Evolutionary conservation across 805 yeast genomes (phyloP).

Genomic region (Zygoascus tannicola): DNA sequence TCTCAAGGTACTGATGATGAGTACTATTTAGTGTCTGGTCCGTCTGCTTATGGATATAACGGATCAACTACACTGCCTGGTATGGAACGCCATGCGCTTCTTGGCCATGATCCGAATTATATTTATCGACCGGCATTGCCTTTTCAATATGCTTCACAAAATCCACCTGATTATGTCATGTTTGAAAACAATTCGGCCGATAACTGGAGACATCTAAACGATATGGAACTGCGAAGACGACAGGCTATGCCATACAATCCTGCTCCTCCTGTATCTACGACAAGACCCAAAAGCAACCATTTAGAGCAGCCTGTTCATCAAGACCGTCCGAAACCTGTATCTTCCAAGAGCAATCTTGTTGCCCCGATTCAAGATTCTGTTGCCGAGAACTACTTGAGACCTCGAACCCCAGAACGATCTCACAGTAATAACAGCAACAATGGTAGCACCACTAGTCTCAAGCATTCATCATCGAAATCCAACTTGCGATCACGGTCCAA

Average conservation of each 20-base stretch:
- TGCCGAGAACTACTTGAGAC: neutral
- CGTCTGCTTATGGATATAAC: neutral
- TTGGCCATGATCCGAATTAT: neutral
- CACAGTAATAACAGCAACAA: neutral
- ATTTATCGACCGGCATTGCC: neutral
- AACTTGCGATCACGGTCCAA: neutral
- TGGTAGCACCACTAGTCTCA: neutral
- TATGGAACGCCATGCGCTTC: neutral
- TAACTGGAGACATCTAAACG: neutral
- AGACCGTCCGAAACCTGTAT: neutral
- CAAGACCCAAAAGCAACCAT: no score
- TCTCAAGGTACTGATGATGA: neutral
- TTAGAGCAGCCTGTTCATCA: neutral
- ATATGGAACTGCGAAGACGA: neutral
- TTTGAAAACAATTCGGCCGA: neutral
- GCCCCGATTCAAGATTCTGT: neutral
- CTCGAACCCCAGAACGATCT: neutral
- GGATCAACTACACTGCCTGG: neutral
- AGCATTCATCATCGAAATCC: neutral
- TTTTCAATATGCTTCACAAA: neutral
- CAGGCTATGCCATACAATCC: neutral
- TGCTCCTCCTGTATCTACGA: no score
- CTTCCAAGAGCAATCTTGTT: no score
- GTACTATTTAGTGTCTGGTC: neutral
- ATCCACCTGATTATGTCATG: neutral